Percentiles rank a stretch among this genome's conserved stretches.
These are phyloP conservation scores for Annulohypoxylon maeteangense DNA, from an alignment of 495 filamentous ascomycete species.

Conservation along the genomic window DNA sequence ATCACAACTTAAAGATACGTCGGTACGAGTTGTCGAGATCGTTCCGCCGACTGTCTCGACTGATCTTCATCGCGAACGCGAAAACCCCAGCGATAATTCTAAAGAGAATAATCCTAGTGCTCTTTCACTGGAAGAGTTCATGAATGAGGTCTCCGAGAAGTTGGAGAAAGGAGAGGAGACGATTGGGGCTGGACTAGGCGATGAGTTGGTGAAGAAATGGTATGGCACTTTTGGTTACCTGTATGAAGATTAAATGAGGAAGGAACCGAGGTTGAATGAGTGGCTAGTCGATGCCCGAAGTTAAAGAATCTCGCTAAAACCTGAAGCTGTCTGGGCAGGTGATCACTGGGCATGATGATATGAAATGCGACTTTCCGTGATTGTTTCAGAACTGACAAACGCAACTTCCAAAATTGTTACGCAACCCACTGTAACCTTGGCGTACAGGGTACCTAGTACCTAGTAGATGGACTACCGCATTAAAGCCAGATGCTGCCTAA, in stretches of 20 bases:
- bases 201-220: conserved; percentile 8
- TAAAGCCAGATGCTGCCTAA: conserved; percentile 13
- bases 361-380: no score
- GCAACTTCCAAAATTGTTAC: conserved; percentile 2
- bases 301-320: no score
- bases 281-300: not conserved
- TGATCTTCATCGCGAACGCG: conserved; percentile 60
- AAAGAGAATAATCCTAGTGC: conserved; percentile 57
- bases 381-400: no score
- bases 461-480: not conserved
- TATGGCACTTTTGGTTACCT: conserved; percentile 7
- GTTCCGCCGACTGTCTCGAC: conserved; percentile 49
- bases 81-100: conserved; percentile 50
- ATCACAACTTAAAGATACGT: conserved; percentile 3
- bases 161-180: conserved; percentile 54
- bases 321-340: no score
- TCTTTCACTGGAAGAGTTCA: conserved; percentile 59
- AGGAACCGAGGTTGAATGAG: not conserved
- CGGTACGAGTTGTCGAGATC: conserved; percentile 1
- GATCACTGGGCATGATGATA: no score
- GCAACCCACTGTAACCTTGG: not conserved
- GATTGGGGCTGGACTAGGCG: not conserved
- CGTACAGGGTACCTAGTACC: not conserved
- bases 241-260: conserved; percentile 11
- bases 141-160: conserved; percentile 50